Conservation (phyloP, 805 yeast species). For the Cyberlindnera lachancei region DNA sequence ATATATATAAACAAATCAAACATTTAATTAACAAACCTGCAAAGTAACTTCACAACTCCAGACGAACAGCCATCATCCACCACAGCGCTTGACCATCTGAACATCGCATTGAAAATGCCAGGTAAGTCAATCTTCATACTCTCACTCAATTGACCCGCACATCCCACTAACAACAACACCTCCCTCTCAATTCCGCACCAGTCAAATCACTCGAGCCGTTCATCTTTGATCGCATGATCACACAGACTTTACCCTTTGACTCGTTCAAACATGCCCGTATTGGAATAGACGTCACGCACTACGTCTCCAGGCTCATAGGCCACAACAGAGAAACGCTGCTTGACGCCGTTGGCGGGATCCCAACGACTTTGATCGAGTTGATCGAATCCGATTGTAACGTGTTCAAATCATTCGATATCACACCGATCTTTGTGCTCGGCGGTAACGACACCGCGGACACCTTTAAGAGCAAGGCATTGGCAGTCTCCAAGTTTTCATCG, state of each 20-base stretch:
- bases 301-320: constrained; percentile 53
- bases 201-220: constrained; percentile 59
- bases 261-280: constrained; percentile 57
- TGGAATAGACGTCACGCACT: constrained; percentile 83
- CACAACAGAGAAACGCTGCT: constrained; percentile 59
- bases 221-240: constrained; percentile 59
- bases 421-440: constrained; percentile 73
- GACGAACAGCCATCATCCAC: neutral
- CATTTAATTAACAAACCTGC: no score
- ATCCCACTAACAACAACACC: no score
- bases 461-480: constrained; percentile 29
- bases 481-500: constrained; percentile 24
- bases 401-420: constrained; percentile 53
- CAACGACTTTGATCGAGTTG: constrained; percentile 48
- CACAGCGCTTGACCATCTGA: neutral
- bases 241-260: constrained; percentile 54
- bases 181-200: no score
- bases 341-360: constrained; percentile 79
- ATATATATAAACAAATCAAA: no score
- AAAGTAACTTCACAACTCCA: neutral
- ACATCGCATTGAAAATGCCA: neutral
- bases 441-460: constrained; percentile 45
- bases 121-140: constrained; percentile 1
- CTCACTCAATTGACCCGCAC: no score
- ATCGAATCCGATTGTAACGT: constrained; percentile 56